These are phyloP conservation scores for Megacollybia marginata DNA, from an alignment of 768 basidiomycete species.

Conservation along the genomic window DNA sequence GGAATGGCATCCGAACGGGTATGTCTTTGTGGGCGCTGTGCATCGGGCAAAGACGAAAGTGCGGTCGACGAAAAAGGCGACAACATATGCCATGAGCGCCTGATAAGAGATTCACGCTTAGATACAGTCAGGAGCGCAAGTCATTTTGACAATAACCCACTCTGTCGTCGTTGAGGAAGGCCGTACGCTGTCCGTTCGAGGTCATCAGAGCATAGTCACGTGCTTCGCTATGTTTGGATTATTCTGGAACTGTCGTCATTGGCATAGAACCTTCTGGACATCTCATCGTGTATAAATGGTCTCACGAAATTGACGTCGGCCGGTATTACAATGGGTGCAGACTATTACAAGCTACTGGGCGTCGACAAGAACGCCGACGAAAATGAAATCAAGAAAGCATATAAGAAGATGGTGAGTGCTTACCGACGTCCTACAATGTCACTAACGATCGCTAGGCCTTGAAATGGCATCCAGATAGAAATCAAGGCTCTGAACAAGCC, in stretches of 20 bases:
- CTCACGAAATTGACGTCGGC: not conserved
- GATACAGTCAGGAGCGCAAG: not conserved
- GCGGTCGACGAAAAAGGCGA: conserved; percentile 69
- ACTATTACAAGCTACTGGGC: conserved; percentile 86
- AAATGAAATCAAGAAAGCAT: conserved; percentile 88
- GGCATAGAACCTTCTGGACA: too few relatives aligned
- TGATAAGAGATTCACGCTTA: conserved; percentile 32
- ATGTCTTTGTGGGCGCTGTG: conserved; percentile 42
- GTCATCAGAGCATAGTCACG: not conserved
- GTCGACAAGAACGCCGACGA: conserved; percentile 66
- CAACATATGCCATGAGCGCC: conserved; percentile 53
- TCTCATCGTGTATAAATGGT: not conserved
- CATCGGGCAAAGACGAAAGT: conserved; percentile 37
- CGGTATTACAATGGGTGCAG: conserved; percentile 54
- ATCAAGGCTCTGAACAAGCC: conserved; percentile 78
- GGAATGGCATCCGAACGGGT: conserved; percentile 72
- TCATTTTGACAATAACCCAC: too few relatives aligned
- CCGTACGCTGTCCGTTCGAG: not conserved
- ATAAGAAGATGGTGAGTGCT: conserved; percentile 79
- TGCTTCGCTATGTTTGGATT: not conserved
- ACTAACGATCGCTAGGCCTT: conserved; percentile 45
- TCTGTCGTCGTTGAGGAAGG: conserved; percentile 3
- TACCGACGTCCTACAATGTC: not conserved
- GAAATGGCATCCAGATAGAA: conserved; percentile 95
- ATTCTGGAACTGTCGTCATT: not conserved